A percentile compares a stretch with the other conserved stretches of the same genome.
Conservation (phyloP, 495 filamentous ascomycete genomes). For the Penicillium coffeae region DNA sequence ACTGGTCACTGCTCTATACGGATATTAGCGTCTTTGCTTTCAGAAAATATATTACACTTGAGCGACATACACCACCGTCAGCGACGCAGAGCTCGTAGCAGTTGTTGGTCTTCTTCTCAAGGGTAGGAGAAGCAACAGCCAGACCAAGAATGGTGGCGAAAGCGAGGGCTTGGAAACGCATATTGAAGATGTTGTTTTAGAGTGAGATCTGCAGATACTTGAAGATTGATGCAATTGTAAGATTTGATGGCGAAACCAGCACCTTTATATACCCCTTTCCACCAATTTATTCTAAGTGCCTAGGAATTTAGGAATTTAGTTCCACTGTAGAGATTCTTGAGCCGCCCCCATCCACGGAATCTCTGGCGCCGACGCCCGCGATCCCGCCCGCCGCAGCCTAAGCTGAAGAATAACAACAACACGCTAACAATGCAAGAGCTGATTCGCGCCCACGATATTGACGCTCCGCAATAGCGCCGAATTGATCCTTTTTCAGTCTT, state of each 20-base stretch:
- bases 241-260: not conserved
- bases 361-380: too few species aligned
- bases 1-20: not conserved
- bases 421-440: too few species aligned
- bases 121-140: not conserved
- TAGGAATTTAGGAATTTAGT: too few species aligned
- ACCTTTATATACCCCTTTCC: not conserved
- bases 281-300: too few species aligned
- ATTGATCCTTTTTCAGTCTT: too few species aligned
- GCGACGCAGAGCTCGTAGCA: not conserved
- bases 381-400: too few species aligned
- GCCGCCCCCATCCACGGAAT: too few species aligned
- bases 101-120: not conserved
- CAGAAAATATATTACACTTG: not conserved
- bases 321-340: too few species aligned
- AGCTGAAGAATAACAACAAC: too few species aligned
- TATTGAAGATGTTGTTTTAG: not conserved
- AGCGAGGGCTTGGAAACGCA: not conserved
- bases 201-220: not conserved
- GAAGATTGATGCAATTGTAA: not conserved
- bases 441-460: too few species aligned
- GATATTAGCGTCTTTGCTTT: not conserved
- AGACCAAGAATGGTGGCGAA: not conserved
- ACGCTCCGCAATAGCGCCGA: too few species aligned
- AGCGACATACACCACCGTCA: not conserved